A percentile compares a stretch with the other conserved stretches of the same genome.
Evolutionary conservation across 2,329 filamentous ascomycete genomes (phyloP).

Genomic region (Curvularia spicifera): DNA sequence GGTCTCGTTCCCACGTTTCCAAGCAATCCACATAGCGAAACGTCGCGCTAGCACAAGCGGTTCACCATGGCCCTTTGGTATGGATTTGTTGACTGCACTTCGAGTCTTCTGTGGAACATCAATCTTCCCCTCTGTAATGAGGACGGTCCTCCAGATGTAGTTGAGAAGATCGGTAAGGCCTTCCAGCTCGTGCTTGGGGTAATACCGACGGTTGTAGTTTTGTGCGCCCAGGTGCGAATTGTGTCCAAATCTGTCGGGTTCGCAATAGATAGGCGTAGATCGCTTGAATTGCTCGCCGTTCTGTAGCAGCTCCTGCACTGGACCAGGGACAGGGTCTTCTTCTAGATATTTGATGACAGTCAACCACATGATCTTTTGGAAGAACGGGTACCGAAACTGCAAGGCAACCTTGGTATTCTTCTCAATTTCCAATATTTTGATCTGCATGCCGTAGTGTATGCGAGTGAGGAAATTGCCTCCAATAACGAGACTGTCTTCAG

Average conservation of each 20-base stretch:
- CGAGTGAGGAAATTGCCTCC: slow-evolving; percentile 73
- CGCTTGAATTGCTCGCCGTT: slow-evolving; percentile 64
- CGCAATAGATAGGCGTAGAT: slow-evolving; percentile 63
- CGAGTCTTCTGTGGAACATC: slow-evolving; percentile 65
- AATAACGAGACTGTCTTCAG: slow-evolving; percentile 71
- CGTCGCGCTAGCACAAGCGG: slow-evolving; percentile 64
- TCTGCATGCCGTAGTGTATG: slow-evolving; percentile 70
- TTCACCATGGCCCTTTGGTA: slow-evolving; percentile 67
- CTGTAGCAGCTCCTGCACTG: slow-evolving; percentile 62
- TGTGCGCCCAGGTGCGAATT: slow-evolving; percentile 59
- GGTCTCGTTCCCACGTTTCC: slow-evolving; percentile 70
- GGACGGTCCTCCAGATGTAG: slow-evolving; percentile 68
- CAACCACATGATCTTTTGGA: slow-evolving; percentile 74
- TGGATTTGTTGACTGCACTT: slow-evolving; percentile 66
- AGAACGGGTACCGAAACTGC: slow-evolving; percentile 72
- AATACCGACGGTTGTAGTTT: slow-evolving; percentile 66
- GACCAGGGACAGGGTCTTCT: slow-evolving; percentile 66
- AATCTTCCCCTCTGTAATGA: slow-evolving; percentile 66
- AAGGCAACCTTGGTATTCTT: slow-evolving; percentile 69
- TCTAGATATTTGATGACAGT: slow-evolving; percentile 68
- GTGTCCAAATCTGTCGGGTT: slow-evolving; percentile 62
- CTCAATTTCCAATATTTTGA: slow-evolving; percentile 69
- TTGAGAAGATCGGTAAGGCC: slow-evolving; percentile 65
- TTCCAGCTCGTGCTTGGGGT: slow-evolving; percentile 67
- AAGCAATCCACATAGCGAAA: slow-evolving; percentile 70